These are phyloP conservation scores for Marasmius fiardii DNA, from an alignment of 1,284 basidiomycete genomes.

Conservation along the genomic window DNA sequence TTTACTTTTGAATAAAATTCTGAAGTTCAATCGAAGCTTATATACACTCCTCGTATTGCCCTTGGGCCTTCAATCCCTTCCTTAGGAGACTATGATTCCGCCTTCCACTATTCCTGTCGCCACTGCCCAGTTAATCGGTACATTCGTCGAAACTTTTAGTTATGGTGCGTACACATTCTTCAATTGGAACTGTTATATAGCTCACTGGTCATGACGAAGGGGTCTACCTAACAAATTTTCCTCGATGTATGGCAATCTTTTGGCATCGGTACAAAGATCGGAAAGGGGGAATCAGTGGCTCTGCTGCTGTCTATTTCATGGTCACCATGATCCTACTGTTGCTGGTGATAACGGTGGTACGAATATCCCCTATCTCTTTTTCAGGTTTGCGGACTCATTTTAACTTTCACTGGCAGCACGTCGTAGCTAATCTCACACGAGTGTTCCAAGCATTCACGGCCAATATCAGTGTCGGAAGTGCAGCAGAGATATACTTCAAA, in stretches of 20 bases:
- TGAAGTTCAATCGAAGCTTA: no score
- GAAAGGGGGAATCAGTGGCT: not conserved
- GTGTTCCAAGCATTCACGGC: slow-evolving; percentile 4
- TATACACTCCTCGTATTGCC: no score
- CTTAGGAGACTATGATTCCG: no score
- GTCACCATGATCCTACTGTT: slow-evolving; percentile 1
- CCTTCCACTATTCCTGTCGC: not conserved
- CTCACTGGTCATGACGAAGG: not conserved
- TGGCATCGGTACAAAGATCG: not conserved
- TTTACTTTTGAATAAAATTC: no score
- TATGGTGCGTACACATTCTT: not conserved
- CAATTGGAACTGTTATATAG: not conserved
- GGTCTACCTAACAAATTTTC: not conserved
- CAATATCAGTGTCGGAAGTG: not conserved
- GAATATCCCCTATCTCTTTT: not conserved
- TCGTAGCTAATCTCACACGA: slow-evolving; percentile 2
- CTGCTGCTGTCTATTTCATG: not conserved
- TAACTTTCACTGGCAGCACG: not conserved
- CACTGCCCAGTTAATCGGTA: not conserved
- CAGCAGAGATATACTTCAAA: slow-evolving; percentile 3
- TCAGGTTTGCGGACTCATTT: no score
- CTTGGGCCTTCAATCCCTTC: no score
- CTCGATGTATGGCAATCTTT: not conserved
- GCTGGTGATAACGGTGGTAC: slow-evolving; percentile 2
- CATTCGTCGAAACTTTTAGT: not conserved